Base-by-base conservation (phyloP, 164 flowering plant species). In the Stephania yunnanensis region DNA sequence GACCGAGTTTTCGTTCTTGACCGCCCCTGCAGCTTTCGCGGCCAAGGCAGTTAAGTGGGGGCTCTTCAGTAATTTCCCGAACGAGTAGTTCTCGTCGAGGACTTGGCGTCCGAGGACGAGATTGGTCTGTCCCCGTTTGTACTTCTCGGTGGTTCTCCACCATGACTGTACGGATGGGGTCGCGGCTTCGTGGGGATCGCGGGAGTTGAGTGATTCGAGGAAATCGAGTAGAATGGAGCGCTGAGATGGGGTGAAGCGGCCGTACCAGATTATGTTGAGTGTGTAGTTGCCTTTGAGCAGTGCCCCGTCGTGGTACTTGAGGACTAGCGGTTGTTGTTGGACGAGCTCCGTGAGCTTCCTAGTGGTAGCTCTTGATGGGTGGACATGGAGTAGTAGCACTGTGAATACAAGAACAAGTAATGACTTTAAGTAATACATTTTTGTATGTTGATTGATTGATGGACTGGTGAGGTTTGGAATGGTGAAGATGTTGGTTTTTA, bases 301-400 rank as follows among this genome's bases (percentile, higher is more conserved):
- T 0, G 77, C 80, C 29, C 96, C 96, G 63, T 89, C 86, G 84
- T 91, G 96, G 82, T 91, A 88, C n/a, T 84, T 78, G 55, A 88
- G 86, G 6, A 82, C 53, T 1, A 87, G 77, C 0, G 88, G 87
- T n/a, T 81, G 86, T 19, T 87, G 72, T 58, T 85, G 45, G 1
- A 85, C 89, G 0, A 87, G 84, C 66, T 71, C 81, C 0, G 80
- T 20, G 5, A 82, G 85, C 61, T 73, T 84, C n/a, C 85, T 80
- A 1, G 84, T 52, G 11, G 80, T 64, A 17, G 80, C 82, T 9
- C 73, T 4, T 10, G 75, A 70, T 66, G 69, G 75, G 69, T 44
- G 11, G 4, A n/a, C 9, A 64, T 44, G 10, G 2, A n/a, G 9
- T 6, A 17, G 64, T 58, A 50, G 55, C 0, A 12, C 3, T 48